These are phyloP conservation scores for Rhododendron ovatum DNA, from an alignment of 148 eudicot genomes.

Conservation along the genomic window DNA sequence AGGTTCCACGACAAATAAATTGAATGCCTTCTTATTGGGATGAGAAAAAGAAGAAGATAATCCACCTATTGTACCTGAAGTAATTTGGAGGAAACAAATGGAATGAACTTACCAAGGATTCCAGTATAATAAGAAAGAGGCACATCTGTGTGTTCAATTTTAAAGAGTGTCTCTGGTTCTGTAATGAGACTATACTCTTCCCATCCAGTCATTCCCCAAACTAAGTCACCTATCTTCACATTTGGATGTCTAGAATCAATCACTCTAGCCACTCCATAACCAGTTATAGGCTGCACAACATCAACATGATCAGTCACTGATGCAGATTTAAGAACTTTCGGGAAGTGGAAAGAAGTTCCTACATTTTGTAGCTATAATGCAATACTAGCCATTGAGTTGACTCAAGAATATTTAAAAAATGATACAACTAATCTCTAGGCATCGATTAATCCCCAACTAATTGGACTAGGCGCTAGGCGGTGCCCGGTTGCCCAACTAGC, in stretches of 20 bases:
- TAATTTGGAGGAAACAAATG: background rate
- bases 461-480: no score
- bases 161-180: constrained; percentile 19
- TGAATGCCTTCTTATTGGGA: background rate
- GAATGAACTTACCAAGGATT: constrained; percentile 46
- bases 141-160: constrained; percentile 54
- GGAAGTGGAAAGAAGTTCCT: no score
- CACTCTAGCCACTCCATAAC: constrained; percentile 58
- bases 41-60: no score
- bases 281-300: constrained; percentile 41
- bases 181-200: constrained; percentile 53
- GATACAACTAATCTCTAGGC: no score
- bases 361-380: no score
- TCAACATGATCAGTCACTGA: background rate
- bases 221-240: constrained; percentile 42
- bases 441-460: no score
- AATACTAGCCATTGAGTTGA: no score
- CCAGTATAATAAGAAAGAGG: constrained; percentile 73
- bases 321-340: background rate
- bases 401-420: no score
- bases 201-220: constrained; percentile 59
- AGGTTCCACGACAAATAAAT: background rate
- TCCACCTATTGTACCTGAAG: background rate
- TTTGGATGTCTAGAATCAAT: constrained; percentile 48
- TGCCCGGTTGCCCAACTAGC: no score